Conservation (phyloP, 2,329 filamentous ascomycete species). For the Beauveria asiatica region DNA sequence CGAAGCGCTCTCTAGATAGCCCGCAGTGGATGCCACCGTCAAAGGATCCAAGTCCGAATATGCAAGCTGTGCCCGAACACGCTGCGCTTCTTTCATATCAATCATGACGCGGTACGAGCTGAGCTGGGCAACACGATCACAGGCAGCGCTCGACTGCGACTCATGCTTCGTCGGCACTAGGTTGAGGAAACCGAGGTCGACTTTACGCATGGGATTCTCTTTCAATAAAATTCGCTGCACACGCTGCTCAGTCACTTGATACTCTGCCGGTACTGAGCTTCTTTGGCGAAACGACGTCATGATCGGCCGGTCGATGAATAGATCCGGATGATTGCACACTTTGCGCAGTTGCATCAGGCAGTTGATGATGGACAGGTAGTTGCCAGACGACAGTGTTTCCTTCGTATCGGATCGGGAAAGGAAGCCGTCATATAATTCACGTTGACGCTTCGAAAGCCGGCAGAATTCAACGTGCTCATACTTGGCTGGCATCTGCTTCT, state of each 20-base stretch:
- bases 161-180: constrained; percentile 67
- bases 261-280: constrained; percentile 67
- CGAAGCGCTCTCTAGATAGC: constrained; percentile 62
- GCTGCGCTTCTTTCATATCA: constrained; percentile 64
- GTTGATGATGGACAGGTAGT: constrained; percentile 96
- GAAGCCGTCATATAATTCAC: constrained; percentile 94
- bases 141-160: constrained; percentile 44
- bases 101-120: constrained; percentile 63
- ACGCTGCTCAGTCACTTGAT: constrained; percentile 61
- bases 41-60: constrained; percentile 52
- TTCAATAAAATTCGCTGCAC: constrained; percentile 59
- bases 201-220: constrained; percentile 50
- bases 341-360: constrained; percentile 96
- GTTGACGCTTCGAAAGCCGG: constrained; percentile 86
- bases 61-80: constrained; percentile 47
- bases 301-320: constrained; percentile 92
- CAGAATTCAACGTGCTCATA: constrained; percentile 97
- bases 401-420: constrained; percentile 83
- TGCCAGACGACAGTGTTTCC: constrained; percentile 81
- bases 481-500: constrained; percentile 98
- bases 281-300: constrained; percentile 94
- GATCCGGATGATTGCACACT: constrained; percentile 95
- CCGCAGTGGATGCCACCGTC: constrained; percentile 60
- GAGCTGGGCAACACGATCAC: constrained; percentile 52
- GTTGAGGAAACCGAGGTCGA: constrained; percentile 71